Evolutionary conservation across 1,284 basidiomycete species (phyloP).

Genomic region (Kalmanozyma brasiliensis): DNA sequence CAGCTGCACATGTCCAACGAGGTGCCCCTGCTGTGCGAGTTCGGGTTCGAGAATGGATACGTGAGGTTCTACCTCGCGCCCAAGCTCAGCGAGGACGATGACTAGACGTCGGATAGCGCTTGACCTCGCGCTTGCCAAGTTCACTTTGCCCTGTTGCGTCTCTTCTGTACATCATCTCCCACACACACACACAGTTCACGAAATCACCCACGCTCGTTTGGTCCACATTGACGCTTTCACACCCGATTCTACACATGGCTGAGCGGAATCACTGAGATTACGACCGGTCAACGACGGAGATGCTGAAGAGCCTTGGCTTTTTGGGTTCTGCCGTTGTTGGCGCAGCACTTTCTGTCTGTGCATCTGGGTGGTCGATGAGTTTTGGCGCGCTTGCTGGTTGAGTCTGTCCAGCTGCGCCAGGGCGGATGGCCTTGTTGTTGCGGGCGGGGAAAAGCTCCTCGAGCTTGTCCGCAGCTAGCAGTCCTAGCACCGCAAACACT

Average conservation of each 20-base stretch:
- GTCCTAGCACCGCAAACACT: constrained; percentile 29
- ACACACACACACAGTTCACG: not conserved
- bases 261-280: too few species aligned
- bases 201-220: not conserved
- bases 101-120: constrained; percentile 21
- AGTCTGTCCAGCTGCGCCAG: not conserved
- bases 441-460: constrained; percentile 41
- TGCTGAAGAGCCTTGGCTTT: constrained; percentile 27
- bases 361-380: constrained; percentile 15
- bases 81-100: constrained; percentile 64
- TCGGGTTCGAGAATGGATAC: constrained; percentile 81
- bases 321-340: not conserved
- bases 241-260: too few species aligned
- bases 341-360: not conserved
- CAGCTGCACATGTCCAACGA: constrained; percentile 68
- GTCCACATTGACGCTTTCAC: not conserved
- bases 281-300: constrained; percentile 36
- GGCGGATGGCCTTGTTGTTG: constrained; percentile 13
- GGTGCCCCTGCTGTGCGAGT: constrained; percentile 74
- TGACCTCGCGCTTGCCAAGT: too few species aligned
- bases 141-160: too few species aligned
- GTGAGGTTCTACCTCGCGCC: constrained; percentile 67
- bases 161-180: not conserved
- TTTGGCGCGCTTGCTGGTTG: not conserved
- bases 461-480: constrained; percentile 34